phyloP scores from a whole-genome alignment of 768 basidiomycete genomes.

The Tulasnella sp. region DNA sequence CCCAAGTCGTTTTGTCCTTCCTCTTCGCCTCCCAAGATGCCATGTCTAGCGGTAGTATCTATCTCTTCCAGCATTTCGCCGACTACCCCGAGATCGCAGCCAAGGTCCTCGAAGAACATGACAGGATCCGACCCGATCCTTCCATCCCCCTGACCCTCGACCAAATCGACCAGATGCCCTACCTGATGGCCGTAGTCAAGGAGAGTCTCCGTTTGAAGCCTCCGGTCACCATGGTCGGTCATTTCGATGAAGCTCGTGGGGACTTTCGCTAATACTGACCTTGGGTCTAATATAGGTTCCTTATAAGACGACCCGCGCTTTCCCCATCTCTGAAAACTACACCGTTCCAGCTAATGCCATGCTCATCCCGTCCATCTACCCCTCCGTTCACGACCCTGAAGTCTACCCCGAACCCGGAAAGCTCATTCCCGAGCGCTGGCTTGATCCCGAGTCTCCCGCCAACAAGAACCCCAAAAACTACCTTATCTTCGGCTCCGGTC shows the following conservation, averaged over 20 bases:
- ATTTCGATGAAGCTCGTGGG: conserved; percentile 3
- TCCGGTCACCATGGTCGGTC: conserved; percentile 88
- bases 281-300: conserved; percentile 60
- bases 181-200: conserved; percentile 87
- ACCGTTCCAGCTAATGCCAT: conserved; percentile 88
- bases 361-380: conserved; percentile 92
- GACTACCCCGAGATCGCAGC: conserved; percentile 85
- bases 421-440: conserved; percentile 88
- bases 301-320: conserved; percentile 82
- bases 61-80: conserved; percentile 92
- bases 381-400: conserved; percentile 83
- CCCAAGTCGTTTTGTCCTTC: conserved; percentile 95
- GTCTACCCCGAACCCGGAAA: conserved; percentile 83
- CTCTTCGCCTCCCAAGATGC: conserved; percentile 96
- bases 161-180: conserved; percentile 87
- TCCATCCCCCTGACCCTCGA: conserved; percentile 79
- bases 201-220: conserved; percentile 89
- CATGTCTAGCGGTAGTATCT: conserved; percentile 95
- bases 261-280: conserved; percentile 29
- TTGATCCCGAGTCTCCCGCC: conserved; percentile 74
- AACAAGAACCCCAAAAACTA: conserved; percentile 89
- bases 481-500: conserved; percentile 91
- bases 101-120: conserved; percentile 90
- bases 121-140: conserved; percentile 70
- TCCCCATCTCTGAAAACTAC: conserved; percentile 90